Evolutionary conservation across 495 filamentous ascomycete genomes (phyloP).

Genomic region (Podospora fimiseda): DNA sequence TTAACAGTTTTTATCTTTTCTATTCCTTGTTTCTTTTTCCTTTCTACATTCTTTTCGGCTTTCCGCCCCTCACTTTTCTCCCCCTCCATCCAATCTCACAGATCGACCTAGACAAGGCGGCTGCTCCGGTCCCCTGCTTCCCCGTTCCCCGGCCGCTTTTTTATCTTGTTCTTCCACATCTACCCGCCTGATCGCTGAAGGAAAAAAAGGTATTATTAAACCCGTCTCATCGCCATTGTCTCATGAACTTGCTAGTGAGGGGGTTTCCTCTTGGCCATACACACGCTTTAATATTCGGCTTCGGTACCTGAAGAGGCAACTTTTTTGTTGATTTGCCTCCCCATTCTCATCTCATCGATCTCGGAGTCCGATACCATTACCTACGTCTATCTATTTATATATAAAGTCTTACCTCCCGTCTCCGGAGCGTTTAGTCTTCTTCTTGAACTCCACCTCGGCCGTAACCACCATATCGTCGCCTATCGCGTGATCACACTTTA

Average conservation of each 20-base stretch:
- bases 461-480: constrained; percentile 2
- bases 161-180: neutral
- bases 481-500: neutral
- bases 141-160: neutral
- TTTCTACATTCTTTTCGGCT: neutral
- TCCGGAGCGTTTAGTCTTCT: neutral
- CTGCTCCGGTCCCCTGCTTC: neutral
- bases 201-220: no score
- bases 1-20: no score
- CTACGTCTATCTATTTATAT: neutral
- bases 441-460: neutral
- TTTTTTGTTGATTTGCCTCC: no score
- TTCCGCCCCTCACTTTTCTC: neutral
- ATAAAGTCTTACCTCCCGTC: neutral
- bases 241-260: constrained; percentile 38
- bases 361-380: constrained; percentile 9
- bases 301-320: constrained; percentile 19
- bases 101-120: neutral
- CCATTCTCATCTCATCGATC: neutral
- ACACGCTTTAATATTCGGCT: constrained; percentile 16
- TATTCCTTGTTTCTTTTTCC: constrained; percentile 5
- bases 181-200: no score
- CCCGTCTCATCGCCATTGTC: constrained; percentile 5
- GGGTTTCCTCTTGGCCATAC: constrained; percentile 4
- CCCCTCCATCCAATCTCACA: neutral